Base-by-base conservation (phyloP, 768 basidiomycete species). In the Punctularia strigosozonata region DNA sequence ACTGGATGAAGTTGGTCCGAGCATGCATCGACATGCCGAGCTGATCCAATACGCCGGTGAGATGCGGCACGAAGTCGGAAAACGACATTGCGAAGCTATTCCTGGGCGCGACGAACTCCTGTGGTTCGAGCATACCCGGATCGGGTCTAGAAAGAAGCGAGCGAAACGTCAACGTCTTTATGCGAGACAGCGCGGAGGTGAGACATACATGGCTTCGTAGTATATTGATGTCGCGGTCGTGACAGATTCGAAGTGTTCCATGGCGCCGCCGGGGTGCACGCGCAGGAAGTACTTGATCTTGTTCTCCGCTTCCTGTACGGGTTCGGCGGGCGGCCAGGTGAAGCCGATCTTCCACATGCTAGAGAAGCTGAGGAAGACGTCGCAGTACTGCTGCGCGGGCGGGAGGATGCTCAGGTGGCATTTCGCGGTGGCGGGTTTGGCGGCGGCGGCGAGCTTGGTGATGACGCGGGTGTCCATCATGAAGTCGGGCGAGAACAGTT, bases 71-170 rank as follows among this genome's bases (percentile, higher is more conserved):
- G 46, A 89, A 90, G 52, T 87, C 82, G 30, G 68, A 64, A 56
- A 80, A 77, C 1, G 82, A 69, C 84, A 90, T 85, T 1, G 86
- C 87, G 48, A 76, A 90, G 44, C 87, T 79, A 51, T 88, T 90
- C 34, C 81, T 72, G 6, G 84, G 82, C 1, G 79, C 75, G 43
- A 90, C 75, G 50, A 82, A 84, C 40, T 84, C 80, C 39, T 69
- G 68, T 4, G 85, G 84, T 50, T 88, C 83, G 26, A 87, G 62
- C 73, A 83, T 77, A 6, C 61, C 59, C 13, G 79, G 73, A 42
- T 90, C 85, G 0, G 87, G 87, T 50, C 87, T 90, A 48, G n/a
- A 14, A 32, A 24, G 26, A 18, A 43, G 43, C 31, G n/a, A n/a
- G 44, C 39, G 26, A 17, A 35, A 23, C 13, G 30, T 32, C 17